Conservation (phyloP, 352 stramenopile genomes). For the Saprolegnia parasitica region DNA sequence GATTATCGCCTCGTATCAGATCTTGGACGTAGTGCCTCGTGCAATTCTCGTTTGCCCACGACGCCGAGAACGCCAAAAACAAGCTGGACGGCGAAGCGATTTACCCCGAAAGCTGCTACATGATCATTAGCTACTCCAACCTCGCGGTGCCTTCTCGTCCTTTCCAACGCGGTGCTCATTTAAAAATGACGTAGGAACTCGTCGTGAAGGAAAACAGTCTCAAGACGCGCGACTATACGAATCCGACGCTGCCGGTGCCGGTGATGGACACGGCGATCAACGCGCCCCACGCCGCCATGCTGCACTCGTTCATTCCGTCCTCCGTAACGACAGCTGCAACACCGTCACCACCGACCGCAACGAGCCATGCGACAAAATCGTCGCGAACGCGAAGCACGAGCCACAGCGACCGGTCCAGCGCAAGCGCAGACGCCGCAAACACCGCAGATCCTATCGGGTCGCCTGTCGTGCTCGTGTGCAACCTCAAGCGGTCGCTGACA, state of each 20-base stretch:
- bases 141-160: conserved; percentile 33
- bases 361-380: not conserved
- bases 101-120: conserved; percentile 54
- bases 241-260: conserved; percentile 34
- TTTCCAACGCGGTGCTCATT: not conserved
- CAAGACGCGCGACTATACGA: conserved; percentile 51
- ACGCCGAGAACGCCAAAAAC: conserved; percentile 42
- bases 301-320: conserved; percentile 10
- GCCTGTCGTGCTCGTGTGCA: conserved; percentile 54
- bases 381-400: conserved; percentile 11
- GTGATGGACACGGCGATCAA: conserved; percentile 32
- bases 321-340: not conserved
- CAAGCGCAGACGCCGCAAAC: conserved; percentile 14
- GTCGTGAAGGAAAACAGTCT: conserved; percentile 59
- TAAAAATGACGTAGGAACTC: conserved; percentile 40
- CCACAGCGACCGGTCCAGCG: conserved; percentile 1
- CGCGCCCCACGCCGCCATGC: conserved; percentile 11
- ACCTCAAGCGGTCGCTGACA: conserved; percentile 44
- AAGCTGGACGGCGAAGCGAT: conserved; percentile 50
- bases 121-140: conserved; percentile 62
- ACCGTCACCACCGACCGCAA: too few relatives aligned
- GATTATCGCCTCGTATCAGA: not conserved
- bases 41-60: conserved; percentile 44
- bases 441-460: conserved; percentile 31
- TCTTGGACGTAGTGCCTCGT: conserved; percentile 41